Conservation (phyloP, 2,329 filamentous ascomycete species). For the Pyrenophora teres region DNA sequence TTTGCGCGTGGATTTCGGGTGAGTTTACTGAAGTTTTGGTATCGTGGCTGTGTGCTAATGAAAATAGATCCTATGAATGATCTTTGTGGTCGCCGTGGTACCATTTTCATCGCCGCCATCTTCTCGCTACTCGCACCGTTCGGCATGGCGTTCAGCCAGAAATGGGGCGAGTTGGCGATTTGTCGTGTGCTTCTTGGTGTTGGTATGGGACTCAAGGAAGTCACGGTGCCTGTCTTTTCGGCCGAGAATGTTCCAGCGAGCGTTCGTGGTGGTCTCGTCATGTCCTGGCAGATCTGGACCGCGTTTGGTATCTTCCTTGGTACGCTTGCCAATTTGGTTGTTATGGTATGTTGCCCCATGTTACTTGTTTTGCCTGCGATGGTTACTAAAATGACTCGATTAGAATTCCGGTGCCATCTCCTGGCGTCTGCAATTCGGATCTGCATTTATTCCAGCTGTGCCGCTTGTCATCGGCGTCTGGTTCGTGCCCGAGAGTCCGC, state of each 20-base stretch:
- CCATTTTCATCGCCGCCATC: slow-evolving; percentile 43
- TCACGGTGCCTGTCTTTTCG: slow-evolving; percentile 53
- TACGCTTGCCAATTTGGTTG: slow-evolving; percentile 48
- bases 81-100: slow-evolving; percentile 36
- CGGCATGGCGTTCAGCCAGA: slow-evolving; percentile 43
- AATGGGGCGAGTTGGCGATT: slow-evolving; percentile 48
- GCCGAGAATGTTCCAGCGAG: slow-evolving; percentile 55
- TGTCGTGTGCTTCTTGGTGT: slow-evolving; percentile 47
- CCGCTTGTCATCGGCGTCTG: slow-evolving; percentile 48
- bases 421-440: slow-evolving; percentile 49
- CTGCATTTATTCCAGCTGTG: slow-evolving; percentile 47
- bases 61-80: slow-evolving; percentile 35
- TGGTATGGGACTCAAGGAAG: slow-evolving; percentile 53
- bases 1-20: slow-evolving; percentile 31
- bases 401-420: slow-evolving; percentile 43
- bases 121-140: slow-evolving; percentile 45
- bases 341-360: slow-evolving; percentile 28
- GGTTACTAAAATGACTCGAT: not conserved
- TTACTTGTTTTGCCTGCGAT: not conserved
- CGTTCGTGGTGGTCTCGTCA: slow-evolving; percentile 55
- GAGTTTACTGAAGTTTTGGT: not conserved
- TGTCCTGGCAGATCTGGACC: slow-evolving; percentile 54
- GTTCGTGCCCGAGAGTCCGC: slow-evolving; percentile 49
- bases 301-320: slow-evolving; percentile 55
- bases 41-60: not conserved